Evolutionary conservation across 2,329 filamentous ascomycete genomes (phyloP).

Genomic region (Colletotrichum salicis): DNA sequence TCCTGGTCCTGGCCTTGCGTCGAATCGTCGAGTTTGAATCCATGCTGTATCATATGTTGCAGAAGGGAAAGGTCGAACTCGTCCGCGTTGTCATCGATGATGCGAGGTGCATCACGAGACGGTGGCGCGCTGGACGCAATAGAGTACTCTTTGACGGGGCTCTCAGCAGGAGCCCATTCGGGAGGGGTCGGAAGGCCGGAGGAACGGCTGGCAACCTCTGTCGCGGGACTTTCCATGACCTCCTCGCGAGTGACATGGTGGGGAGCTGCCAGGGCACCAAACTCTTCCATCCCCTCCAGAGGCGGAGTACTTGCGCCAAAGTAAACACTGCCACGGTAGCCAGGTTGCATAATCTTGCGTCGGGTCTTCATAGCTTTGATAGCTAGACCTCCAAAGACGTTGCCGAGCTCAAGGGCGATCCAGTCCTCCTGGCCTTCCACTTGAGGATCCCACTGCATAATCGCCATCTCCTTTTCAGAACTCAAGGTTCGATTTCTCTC

Average conservation of each 20-base stretch:
- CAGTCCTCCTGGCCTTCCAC: conserved; percentile 24
- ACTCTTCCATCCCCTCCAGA: conserved; percentile 23
- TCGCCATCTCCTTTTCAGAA: conserved; percentile 16
- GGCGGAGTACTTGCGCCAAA: conserved; percentile 33
- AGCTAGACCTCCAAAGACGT: conserved; percentile 46
- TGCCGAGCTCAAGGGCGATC: conserved; percentile 27
- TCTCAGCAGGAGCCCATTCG: conserved; percentile 41
- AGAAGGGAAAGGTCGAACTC: conserved; percentile 26
- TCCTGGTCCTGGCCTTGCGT: conserved; percentile 17
- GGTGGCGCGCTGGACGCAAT: conserved; percentile 15
- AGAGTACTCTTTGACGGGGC: conserved; percentile 19
- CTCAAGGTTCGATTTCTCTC: conserved; percentile 46
- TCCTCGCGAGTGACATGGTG: conserved; percentile 48
- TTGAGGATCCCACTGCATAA: conserved; percentile 21
- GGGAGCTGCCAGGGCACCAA: conserved; percentile 31
- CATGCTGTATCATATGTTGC: conserved; percentile 29
- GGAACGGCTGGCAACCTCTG: conserved; percentile 48
- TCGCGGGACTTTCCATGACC: conserved; percentile 47
- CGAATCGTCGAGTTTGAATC: conserved; percentile 26
- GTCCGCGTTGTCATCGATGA: conserved; percentile 15
- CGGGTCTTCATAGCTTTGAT: conserved; percentile 25
- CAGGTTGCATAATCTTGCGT: conserved; percentile 26
- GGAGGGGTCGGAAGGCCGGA: conserved; percentile 50
- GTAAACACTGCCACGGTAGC: conserved; percentile 32
- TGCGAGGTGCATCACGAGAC: conserved; percentile 14